Base-by-base conservation (phyloP, 2,329 filamentous ascomycete species). In the Escovopsis weberi region DNA sequence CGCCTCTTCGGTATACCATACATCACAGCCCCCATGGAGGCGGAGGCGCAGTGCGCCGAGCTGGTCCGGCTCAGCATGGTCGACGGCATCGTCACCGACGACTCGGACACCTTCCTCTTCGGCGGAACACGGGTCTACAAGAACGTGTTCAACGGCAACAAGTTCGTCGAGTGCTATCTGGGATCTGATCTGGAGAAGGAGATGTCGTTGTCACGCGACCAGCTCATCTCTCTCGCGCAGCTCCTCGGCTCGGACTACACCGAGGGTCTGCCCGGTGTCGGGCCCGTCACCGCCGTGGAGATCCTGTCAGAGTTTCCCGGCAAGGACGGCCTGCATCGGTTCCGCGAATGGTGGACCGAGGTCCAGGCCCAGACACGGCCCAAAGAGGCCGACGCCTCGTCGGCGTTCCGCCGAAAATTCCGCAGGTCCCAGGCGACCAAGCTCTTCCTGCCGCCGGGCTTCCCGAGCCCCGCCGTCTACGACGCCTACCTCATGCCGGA, bases 81-180 rank as follows among this genome's bases (percentile, higher is more conserved):
- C 8, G 93, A 98, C 58, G 91, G 93, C 11, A 94, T 98, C 47
- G 88, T 98, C 28, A 98, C 93, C 0, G 91, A 98, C 55, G 91
- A 98, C 58, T 93, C 84, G 3, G 91, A 98, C 66, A 93, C 82
- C 1, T 98, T 98, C 55, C 74, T 98, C 1, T 98, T 98, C 59
- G 93, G 91, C 15, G 93, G 91, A 33, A 98, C 87, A 0, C 74
- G 89, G 15, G 83, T 98, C 19, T 98, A 98, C 70, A 98, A 98
- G 62, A 98, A 98, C 67, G 94, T 98, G 87, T 98, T 98, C 70
- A 98, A 95, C 62, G 82, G 86, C 53, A 91, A 91, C 60, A 98
- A 98, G 59, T 94, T 86, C 53, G 91, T 98, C 36, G 91, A 98
- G 64, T 96, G 91, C 63, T 98, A 96, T 57, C 73, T 98, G 9